These are phyloP conservation scores for Aspergillus japonicus DNA, from an alignment of 2,329 filamentous ascomycete species.

Conservation along the genomic window DNA sequence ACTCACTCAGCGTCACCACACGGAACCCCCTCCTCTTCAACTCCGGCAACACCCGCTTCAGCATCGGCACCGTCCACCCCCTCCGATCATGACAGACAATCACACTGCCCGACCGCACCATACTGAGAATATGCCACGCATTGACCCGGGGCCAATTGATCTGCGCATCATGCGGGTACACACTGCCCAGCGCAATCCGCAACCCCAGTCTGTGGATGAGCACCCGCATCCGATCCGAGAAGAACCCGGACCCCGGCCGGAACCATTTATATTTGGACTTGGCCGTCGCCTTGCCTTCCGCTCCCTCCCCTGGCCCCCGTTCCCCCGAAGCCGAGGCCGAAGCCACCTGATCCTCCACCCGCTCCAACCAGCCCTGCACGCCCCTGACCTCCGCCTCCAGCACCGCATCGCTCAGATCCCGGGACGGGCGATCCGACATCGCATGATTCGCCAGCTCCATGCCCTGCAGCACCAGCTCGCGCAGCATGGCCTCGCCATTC, in stretches of 20 bases:
- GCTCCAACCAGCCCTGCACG: constrained; percentile 62
- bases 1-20: constrained; percentile 68
- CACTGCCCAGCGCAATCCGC: constrained; percentile 72
- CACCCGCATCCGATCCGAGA: constrained; percentile 67
- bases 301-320: not conserved
- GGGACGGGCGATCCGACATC: constrained; percentile 79
- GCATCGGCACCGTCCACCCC: constrained; percentile 79
- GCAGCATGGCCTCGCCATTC: constrained; percentile 49
- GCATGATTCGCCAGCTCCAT: constrained; percentile 84
- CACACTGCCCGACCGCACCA: constrained; percentile 72
- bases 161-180: constrained; percentile 92
- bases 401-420: constrained; percentile 57
- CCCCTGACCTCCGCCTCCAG: constrained; percentile 63
- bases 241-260: constrained; percentile 81
- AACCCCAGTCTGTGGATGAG: constrained; percentile 64
- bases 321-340: not conserved
- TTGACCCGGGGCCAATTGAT: constrained; percentile 69
- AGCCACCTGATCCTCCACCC: constrained; percentile 49
- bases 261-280: constrained; percentile 59
- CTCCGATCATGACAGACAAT: constrained; percentile 84
- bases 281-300: constrained; percentile 30
- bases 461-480: constrained; percentile 58
- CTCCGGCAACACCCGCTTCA: constrained; percentile 69
- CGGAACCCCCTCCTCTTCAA: constrained; percentile 67
- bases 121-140: constrained; percentile 75